Conservation (phyloP, 1,139 yeast genomes). For the Debaryomyces coudertii region DNA sequence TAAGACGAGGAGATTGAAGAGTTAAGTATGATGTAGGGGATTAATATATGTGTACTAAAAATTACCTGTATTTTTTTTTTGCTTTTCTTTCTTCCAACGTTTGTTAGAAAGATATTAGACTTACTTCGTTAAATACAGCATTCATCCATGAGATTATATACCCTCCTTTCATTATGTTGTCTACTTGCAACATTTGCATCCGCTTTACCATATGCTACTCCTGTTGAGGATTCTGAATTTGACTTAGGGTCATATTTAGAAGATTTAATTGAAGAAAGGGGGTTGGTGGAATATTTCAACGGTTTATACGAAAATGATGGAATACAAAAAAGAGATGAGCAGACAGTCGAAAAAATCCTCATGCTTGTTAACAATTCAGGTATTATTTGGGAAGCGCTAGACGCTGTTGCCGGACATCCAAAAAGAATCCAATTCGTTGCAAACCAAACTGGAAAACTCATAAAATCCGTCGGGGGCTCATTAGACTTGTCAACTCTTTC, state of each 20-base stretch:
- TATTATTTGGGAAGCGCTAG: slow-evolving; percentile 39
- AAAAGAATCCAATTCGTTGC: slow-evolving; percentile 32
- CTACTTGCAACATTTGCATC: slow-evolving; percentile 14
- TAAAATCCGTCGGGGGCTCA: slow-evolving; percentile 6
- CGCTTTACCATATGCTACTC: slow-evolving; percentile 24
- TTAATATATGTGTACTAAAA: slow-evolving; percentile 1
- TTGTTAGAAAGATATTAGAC: background rate
- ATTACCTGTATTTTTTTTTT: background rate
- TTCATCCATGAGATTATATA: slow-evolving; percentile 10
- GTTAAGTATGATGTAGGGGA: background rate
- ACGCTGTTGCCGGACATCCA: slow-evolving; percentile 39
- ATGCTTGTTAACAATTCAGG: slow-evolving; percentile 42
- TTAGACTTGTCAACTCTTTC: background rate
- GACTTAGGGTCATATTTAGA: slow-evolving; percentile 19
- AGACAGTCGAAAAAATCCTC: slow-evolving; percentile 26
- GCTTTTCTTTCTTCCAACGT: background rate
- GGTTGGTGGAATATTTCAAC: slow-evolving; percentile 17
- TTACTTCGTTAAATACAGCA: slow-evolving; percentile 1
- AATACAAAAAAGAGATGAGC: slow-evolving; percentile 23
- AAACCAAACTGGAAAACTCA: slow-evolving; percentile 29
- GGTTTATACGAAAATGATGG: slow-evolving; percentile 11
- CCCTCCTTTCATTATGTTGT: slow-evolving; percentile 13
- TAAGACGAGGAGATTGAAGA: slow-evolving; percentile 8
- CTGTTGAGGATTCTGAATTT: slow-evolving; percentile 23
- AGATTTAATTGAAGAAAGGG: slow-evolving; percentile 15